Evolutionary conservation across 1,139 yeast species (phyloP), one percentile per base, ranked within the genome.

Genomic region (Candida sojae): DNA sequence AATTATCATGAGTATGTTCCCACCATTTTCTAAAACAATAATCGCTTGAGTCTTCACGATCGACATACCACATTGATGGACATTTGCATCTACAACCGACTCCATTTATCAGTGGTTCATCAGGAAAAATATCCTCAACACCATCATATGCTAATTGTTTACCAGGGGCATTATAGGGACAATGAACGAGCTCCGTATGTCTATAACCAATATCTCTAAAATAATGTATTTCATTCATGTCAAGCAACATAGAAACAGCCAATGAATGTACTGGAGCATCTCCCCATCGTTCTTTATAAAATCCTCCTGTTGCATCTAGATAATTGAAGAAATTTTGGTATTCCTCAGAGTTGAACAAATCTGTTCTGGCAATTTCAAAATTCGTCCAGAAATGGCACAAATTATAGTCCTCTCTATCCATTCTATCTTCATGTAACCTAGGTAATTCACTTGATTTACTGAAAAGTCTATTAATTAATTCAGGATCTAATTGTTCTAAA

Each of bases 321-420:
- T 75, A 81, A 34, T 83, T 67, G 62, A 87, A 88, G 61, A 85
- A 90, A 23, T 75, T 73, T 49, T 81, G 74, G 64, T 91, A 91
- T 26, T 74, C 64, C 10, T 80, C 76, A 23, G 88, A 81, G 34
- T 78, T 75, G 73, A 90, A 91, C 13, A 90, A 64, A 57, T 84
- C 90, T 2, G 89, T 79, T 46, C 88, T 69, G 2, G 97, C 96
- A 57, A 91, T 91, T 64, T 91, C 97, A 62, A 91, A 91, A 68
- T 91, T 91, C 36, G 95, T 84, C 97, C 97, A 91, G 68, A 90
- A 91, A 67, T 91, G 97, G 58, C 96, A 87, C 60, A 86, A 60
- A 61, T 86, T 89, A 66, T 84, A 90, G 52, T 83, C 86, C 58
- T 86, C 86, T 25, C 81, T 77, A 48, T 84, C 82, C 60, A 84